phyloP scores from a whole-genome alignment of 352 stramenopile genomes.

The Globisporangium nagaii region DNA sequence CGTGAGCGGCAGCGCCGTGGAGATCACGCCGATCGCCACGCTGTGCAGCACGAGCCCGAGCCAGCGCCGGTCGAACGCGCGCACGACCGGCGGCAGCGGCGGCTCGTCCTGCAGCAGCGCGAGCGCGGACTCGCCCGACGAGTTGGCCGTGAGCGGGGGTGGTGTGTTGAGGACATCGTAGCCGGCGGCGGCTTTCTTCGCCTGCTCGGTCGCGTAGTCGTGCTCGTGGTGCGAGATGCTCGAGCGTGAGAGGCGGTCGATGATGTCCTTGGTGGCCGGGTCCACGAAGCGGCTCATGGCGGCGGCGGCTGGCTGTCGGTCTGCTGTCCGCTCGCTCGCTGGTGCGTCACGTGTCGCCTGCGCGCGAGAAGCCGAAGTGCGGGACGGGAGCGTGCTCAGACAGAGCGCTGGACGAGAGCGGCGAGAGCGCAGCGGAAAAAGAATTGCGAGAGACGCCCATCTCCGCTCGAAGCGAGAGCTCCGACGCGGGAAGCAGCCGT shows the following conservation, averaged over 20 bases:
- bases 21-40: constrained; percentile 42
- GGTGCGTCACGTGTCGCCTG: too few species aligned
- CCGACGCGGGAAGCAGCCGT: too few species aligned
- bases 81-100: constrained; percentile 3
- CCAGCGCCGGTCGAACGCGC: constrained; percentile 31
- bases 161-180: constrained; percentile 7
- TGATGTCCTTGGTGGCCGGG: constrained; percentile 23
- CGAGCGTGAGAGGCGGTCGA: constrained; percentile 27
- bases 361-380: too few species aligned
- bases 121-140: neutral
- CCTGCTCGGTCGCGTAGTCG: neutral
- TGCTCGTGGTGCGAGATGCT: constrained; percentile 11
- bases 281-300: constrained; percentile 24
- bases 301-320: neutral
- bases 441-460: too few species aligned
- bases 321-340: neutral
- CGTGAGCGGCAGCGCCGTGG: constrained; percentile 39
- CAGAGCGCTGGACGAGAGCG: too few species aligned
- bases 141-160: neutral
- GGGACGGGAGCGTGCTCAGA: too few species aligned
- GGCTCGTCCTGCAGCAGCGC: constrained; percentile 4
- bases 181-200: neutral
- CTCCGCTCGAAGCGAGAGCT: too few species aligned
- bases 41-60: constrained; percentile 49
- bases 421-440: too few species aligned